Evolutionary conservation across 176 grass and related monocot species (phyloP).

Genomic region (Carex littledalei): DNA sequence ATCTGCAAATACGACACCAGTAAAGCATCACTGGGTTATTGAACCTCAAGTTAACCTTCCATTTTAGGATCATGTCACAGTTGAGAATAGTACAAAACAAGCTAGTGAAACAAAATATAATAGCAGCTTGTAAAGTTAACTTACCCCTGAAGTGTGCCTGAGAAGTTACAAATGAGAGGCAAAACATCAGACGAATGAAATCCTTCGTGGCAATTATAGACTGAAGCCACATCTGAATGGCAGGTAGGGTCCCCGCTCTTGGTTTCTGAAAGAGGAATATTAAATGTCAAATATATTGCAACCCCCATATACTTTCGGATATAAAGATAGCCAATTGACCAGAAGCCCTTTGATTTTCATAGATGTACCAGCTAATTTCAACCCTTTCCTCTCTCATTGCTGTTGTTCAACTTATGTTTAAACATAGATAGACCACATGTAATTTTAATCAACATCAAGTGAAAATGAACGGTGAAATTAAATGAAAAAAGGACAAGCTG

Average conservation of each 20-base stretch:
- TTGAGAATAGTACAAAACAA: background rate
- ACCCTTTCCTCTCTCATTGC: background rate
- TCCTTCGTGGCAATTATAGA: conserved; percentile 68
- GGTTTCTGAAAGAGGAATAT: conserved; percentile 65
- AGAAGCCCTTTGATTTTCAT: background rate
- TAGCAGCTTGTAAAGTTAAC: background rate
- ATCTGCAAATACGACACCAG: background rate
- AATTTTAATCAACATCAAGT: background rate
- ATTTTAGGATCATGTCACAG: background rate
- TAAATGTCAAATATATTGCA: conserved; percentile 1
- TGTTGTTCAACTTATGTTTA: background rate
- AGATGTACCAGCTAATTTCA: background rate
- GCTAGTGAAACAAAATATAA: background rate
- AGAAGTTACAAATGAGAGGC: conserved; percentile 69
- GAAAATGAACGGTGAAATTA: conserved; percentile 2
- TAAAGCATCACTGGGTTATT: background rate
- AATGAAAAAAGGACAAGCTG: background rate
- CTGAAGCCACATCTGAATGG: conserved; percentile 77
- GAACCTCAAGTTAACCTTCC: background rate
- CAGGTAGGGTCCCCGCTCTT: conserved; percentile 72
- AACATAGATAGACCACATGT: background rate
- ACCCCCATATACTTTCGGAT: background rate
- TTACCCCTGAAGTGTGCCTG: conserved; percentile 73
- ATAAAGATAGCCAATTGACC: background rate
- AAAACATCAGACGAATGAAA: conserved; percentile 89